A percentile compares a stretch with the other conserved stretches of the same genome.
phyloP scores from a whole-genome alignment of 1,139 yeast genomes.

The Candida mesenterica region DNA sequence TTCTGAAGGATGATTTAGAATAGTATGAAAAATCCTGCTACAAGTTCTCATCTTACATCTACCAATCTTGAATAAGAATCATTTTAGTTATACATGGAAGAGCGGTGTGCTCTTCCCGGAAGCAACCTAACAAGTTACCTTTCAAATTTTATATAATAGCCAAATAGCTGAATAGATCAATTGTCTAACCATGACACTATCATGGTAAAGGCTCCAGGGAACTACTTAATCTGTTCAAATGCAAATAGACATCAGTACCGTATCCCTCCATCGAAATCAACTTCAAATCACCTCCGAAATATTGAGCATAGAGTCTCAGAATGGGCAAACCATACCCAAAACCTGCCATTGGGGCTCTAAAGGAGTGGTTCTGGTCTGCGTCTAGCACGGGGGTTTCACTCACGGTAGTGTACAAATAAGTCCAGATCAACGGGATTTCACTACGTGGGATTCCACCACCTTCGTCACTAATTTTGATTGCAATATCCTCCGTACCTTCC shows the following conservation, averaged over 20 bases:
- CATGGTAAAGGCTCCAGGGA: constrained; percentile 48
- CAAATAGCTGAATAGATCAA: too few species aligned
- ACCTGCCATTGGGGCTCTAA: constrained; percentile 93
- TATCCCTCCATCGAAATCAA: constrained; percentile 91
- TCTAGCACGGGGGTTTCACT: constrained; percentile 69
- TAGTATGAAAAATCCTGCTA: too few species aligned
- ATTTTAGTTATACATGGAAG: too few species aligned
- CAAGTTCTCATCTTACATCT: too few species aligned
- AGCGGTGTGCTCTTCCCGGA: too few species aligned
- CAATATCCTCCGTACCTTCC: constrained; percentile 90
- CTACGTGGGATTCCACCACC: constrained; percentile 93
- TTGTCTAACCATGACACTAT: too few species aligned
- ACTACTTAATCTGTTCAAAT: constrained; percentile 59
- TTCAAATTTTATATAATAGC: too few species aligned
- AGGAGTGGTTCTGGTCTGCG: constrained; percentile 56
- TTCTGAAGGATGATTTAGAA: too few species aligned
- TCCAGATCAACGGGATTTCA: constrained; percentile 85
- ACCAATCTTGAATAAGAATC: too few species aligned
- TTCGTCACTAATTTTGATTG: constrained; percentile 90
- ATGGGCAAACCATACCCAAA: constrained; percentile 91
- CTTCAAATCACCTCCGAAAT: constrained; percentile 88
- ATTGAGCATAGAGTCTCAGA: constrained; percentile 80
- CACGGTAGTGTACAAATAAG: constrained; percentile 87
- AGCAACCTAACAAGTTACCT: too few species aligned
- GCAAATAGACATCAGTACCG: constrained; percentile 90